Evolutionary conservation across 2,329 filamentous ascomycete species (phyloP), one percentile per base, ranked within the genome.

Genomic region (Penicillium sp.): DNA sequence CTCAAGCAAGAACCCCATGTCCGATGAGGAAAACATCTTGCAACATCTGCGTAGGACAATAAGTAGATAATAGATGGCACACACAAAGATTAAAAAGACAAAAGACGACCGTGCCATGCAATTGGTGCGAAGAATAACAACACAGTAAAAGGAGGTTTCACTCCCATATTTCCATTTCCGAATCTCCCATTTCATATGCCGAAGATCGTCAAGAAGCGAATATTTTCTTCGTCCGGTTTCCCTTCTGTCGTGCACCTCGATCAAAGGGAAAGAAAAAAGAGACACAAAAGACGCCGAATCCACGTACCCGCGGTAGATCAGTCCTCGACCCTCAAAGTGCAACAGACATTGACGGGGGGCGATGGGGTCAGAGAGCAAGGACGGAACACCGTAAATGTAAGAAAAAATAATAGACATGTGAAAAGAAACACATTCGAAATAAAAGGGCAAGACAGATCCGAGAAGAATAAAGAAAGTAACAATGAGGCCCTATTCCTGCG

Each of bases 401-500:
- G 37, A 32, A 42, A 51, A 42, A 50, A 28, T 28, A 38, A 39
- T 45, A 47, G 33, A 43, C 25, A 42, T 30, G 30, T 25, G 39
- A 30, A 42, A 26, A 22, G 30, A 37, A 46, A n/a, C n/a, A n/a
- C n/a, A n/a, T n/a, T n/a, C n/a, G 6, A 35, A 32, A 32, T 32
- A 27, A 20, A 35, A 30, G 17, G 18, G 18, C 18, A 32, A 25
- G 30, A 20, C 22, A 20, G 30, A 13, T 34, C 39, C 37, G 37
- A 44, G 29, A 45, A 39, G 36, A 41, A 39, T 26, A 38, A 40
- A 37, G 35, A 50, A 53, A 45, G 35, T 32, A 51, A 50, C 14
- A 49, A 35, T 43, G 35, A 44, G 44, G 50, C 47, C 51, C 46
- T 51, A 39, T 50, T 52, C 47, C 55, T 56, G 54, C 59, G 60